A percentile compares a stretch with the other conserved stretches of the same genome.
These are phyloP conservation scores for Cryomyces minteri DNA, from an alignment of 495 filamentous ascomycete genomes.

Conservation along the genomic window DNA sequence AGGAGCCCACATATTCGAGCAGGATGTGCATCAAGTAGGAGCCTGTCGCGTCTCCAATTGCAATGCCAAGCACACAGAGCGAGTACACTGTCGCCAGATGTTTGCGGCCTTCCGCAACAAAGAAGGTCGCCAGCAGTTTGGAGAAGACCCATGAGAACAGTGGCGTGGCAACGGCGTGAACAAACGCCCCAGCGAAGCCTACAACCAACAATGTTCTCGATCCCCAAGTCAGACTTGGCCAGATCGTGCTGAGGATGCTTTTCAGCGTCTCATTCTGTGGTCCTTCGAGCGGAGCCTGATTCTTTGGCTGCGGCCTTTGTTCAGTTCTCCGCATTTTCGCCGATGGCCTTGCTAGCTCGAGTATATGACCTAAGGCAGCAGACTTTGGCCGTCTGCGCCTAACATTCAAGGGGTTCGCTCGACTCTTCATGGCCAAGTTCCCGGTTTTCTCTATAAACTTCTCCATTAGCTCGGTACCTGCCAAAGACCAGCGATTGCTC, in stretches of 20 bases:
- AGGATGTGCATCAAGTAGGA: conserved; percentile 49
- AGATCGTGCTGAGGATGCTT: conserved; percentile 52
- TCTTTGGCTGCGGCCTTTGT: too few species aligned
- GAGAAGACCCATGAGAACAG: conserved; percentile 64
- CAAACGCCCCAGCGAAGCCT: conserved; percentile 39
- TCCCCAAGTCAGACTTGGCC: conserved; percentile 38
- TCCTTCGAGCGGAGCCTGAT: background rate
- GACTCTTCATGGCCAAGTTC: too few species aligned
- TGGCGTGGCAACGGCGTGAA: conserved; percentile 54
- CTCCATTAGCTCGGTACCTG: too few species aligned
- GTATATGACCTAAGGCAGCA: too few species aligned
- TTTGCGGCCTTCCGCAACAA: conserved; percentile 23
- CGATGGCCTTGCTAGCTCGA: too few species aligned
- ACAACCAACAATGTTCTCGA: conserved; percentile 37
- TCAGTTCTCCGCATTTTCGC: too few species aligned
- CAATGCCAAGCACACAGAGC: conserved; percentile 46
- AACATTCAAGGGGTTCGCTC: too few species aligned
- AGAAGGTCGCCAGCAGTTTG: conserved; percentile 54
- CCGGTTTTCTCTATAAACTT: too few species aligned
- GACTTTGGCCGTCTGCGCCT: too few species aligned
- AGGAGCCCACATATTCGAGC: conserved; percentile 52
- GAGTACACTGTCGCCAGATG: conserved; percentile 45
- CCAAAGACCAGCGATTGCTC: too few species aligned
- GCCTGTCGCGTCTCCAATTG: conserved; percentile 41
- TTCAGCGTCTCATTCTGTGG: conserved; percentile 20